phyloP scores from a whole-genome alignment of 2,329 filamentous ascomycete genomes.

The Apiospora malaysiana region DNA sequence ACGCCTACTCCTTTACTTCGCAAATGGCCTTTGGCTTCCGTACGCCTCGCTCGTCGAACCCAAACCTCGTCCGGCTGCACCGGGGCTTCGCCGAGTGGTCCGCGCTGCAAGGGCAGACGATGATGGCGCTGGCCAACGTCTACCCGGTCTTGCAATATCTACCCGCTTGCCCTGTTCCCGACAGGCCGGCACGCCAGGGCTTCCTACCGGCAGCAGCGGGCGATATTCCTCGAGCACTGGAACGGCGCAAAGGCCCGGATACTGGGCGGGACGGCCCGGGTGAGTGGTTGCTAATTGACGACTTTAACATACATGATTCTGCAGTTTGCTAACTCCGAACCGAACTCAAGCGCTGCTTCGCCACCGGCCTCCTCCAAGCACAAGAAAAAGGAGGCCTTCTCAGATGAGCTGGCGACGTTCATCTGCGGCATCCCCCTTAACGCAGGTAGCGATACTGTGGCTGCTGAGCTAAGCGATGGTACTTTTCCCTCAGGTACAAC shows the following conservation, averaged over 20 bases:
- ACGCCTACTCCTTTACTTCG: too few relatives aligned
- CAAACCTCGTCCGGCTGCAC: slow-evolving; percentile 20
- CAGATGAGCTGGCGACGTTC: slow-evolving; percentile 40
- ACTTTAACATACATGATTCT: too few relatives aligned
- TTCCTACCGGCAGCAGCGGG: slow-evolving; percentile 20
- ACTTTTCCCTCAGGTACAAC: slow-evolving; percentile 48
- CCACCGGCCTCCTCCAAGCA: neutral
- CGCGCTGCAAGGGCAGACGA: slow-evolving; percentile 24
- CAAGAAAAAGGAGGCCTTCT: slow-evolving; percentile 32
- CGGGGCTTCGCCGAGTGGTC: slow-evolving; percentile 31
- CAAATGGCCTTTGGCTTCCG: too few relatives aligned
- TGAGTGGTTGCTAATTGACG: too few relatives aligned
- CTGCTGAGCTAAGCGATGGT: slow-evolving; percentile 50
- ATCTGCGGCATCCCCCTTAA: slow-evolving; percentile 45
- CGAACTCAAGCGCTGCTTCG: neutral
- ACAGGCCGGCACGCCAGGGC: slow-evolving; percentile 31
- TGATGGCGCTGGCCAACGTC: slow-evolving; percentile 29
- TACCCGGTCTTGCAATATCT: slow-evolving; percentile 32
- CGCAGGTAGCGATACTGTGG: slow-evolving; percentile 51
- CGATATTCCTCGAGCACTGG: slow-evolving; percentile 29
- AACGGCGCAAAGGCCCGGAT: slow-evolving; percentile 25
- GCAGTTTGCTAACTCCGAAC: slow-evolving; percentile 23
- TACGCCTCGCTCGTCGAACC: neutral
- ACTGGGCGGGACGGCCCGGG: slow-evolving; percentile 22
- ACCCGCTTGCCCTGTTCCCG: slow-evolving; percentile 31